Evolutionary conservation across 2,329 filamentous ascomycete genomes (phyloP), one percentile per base, ranked within the genome.

Genomic region (Helotiales sp.): DNA sequence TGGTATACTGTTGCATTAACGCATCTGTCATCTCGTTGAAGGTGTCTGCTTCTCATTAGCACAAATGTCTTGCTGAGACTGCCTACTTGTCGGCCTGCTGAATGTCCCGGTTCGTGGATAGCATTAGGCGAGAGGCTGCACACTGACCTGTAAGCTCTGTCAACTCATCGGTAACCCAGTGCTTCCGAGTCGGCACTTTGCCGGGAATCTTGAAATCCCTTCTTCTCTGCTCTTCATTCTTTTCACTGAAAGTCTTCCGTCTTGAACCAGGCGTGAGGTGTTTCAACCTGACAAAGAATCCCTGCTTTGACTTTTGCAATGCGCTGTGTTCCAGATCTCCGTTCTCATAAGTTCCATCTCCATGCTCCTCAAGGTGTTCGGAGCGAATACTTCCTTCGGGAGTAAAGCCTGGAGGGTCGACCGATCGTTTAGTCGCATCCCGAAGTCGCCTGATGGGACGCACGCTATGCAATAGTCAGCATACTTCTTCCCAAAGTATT

Each of bases 11-110:
- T 74, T 91, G 89, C 68, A 90, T 82, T 44, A 97, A 76, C 74
- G 96, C 92, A 61, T 96, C 91, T 1, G 89, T 90, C 93, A 96
- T 97, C 67, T 93, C 89, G 69, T 96, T 97, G 76, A 96, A 97
- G 0, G 90, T 96, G 33, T 59, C 63, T 60, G 42, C 24, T 40
- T 34, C 24, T 78, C 0, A 90, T 95, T 13, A 96, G 79, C 17
- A 22, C 22, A n/a, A n/a, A n/a, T n/a, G n/a, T n/a, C n/a, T n/a
- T n/a, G n/a, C n/a, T n/a, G n/a, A n/a, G n/a, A n/a, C n/a, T n/a
- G n/a, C n/a, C n/a, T n/a, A n/a, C n/a, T n/a, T n/a, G n/a, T n/a
- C n/a, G n/a, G n/a, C n/a, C n/a, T n/a, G n/a, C n/a, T n/a, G n/a
- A n/a, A n/a, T n/a, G n/a, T n/a, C n/a, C n/a, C n/a, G n/a, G n/a